These are phyloP conservation scores for Didymellaceae sp. DNA, from an alignment of 2,329 filamentous ascomycete species.

Conservation along the genomic window DNA sequence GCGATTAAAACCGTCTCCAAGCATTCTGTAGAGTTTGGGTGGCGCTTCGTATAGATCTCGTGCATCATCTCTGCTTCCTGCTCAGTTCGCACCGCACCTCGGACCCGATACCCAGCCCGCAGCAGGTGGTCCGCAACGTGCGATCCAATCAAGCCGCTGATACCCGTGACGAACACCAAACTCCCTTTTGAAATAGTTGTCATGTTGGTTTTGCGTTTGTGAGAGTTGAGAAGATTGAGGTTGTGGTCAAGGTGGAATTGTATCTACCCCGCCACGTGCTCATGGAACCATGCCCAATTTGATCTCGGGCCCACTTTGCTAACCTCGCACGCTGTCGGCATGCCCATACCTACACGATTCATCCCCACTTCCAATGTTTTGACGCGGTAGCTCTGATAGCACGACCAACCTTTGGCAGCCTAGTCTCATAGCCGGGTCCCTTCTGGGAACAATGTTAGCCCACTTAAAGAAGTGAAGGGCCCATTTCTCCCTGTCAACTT, in stretches of 20 bases:
- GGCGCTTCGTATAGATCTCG: constrained; percentile 1
- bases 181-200: constrained; percentile 24
- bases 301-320: no score
- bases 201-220: background rate
- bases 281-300: no score
- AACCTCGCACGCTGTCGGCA: no score
- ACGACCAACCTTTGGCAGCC: background rate
- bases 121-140: constrained; percentile 44
- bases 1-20: constrained; percentile 1
- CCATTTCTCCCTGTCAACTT: no score
- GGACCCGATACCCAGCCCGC: constrained; percentile 38
- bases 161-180: constrained; percentile 40
- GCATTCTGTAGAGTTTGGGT: background rate
- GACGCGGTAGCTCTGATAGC: background rate
- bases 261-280: no score
- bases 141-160: constrained; percentile 41
- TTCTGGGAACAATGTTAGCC: no score
- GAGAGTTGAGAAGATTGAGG: no score
- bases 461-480: no score
- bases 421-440: no score
- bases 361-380: constrained; percentile 59
- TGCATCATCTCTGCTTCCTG: constrained; percentile 2
- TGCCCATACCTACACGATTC: no score
- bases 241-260: no score
- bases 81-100: constrained; percentile 36